Conservation (phyloP, 139 green algal species). For the Picochlorum sp. region DNA sequence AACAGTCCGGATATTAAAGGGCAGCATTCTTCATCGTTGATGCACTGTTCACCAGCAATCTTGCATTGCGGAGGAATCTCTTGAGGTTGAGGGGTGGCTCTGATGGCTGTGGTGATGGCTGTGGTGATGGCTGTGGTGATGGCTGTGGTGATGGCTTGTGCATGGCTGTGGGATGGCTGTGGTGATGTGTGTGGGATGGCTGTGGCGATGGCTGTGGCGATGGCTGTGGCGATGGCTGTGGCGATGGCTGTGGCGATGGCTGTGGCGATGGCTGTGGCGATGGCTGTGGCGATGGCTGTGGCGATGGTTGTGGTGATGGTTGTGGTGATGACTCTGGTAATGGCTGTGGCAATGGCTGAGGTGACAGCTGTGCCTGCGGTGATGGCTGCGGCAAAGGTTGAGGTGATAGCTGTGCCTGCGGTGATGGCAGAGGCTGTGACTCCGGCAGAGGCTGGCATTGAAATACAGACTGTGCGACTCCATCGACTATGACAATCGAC, state of each 20-base stretch:
- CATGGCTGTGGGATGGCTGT: background rate
- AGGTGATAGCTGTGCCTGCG: no score
- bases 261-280: background rate
- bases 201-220: background rate
- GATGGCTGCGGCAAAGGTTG: background rate
- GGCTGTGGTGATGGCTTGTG: background rate
- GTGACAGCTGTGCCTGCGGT: no score
- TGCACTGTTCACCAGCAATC: background rate
- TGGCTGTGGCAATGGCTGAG: no score
- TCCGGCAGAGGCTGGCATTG: background rate
- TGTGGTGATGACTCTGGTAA: background rate
- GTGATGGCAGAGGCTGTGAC: background rate
- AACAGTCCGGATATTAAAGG: background rate
- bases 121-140: background rate
- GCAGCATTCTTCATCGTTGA: constrained; percentile 1
- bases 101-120: background rate
- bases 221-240: background rate
- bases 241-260: background rate
- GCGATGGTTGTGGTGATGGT: background rate
- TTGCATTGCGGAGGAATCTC: constrained; percentile 1
- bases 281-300: background rate
- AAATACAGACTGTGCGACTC: background rate
- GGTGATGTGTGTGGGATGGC: background rate
- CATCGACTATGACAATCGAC: background rate
- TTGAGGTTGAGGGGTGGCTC: background rate